A percentile compares a stretch with the other conserved stretches of the same genome.
phyloP scores from a whole-genome alignment of 2,329 filamentous ascomycete species.

The Fusarium dimerum region DNA sequence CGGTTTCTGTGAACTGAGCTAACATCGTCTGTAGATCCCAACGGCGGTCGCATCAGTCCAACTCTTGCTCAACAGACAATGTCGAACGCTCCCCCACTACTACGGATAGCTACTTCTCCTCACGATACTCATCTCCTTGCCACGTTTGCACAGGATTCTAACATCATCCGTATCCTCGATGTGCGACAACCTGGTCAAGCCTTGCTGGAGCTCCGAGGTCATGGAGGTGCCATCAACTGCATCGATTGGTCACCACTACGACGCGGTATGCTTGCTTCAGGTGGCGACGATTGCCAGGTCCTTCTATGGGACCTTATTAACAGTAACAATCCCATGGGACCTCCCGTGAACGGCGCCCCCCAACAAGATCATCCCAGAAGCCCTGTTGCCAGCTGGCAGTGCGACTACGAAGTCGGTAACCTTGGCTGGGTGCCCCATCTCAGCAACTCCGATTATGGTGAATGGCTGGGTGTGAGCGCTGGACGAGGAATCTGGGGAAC shows the following conservation, averaged over 20 bases:
- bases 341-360: conserved; percentile 50
- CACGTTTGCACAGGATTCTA: conserved; percentile 95
- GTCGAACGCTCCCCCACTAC: conserved; percentile 72
- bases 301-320: conserved; percentile 92
- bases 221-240: conserved; percentile 82
- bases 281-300: conserved; percentile 88
- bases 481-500: conserved; percentile 83
- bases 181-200: conserved; percentile 96
- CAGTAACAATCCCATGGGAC: conserved; percentile 41
- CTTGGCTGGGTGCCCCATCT: conserved; percentile 80
- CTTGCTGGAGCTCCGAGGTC: conserved; percentile 87
- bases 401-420: conserved; percentile 85
- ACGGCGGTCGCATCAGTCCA: conserved; percentile 68
- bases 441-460: conserved; percentile 67
- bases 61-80: conserved; percentile 77
- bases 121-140: conserved; percentile 94
- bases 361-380: conserved; percentile 60
- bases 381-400: conserved; percentile 78
- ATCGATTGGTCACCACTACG: conserved; percentile 93
- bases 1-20: conserved; percentile 9
- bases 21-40: conserved; percentile 45
- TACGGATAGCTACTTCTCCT: conserved; percentile 85
- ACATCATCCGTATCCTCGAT: conserved; percentile 89
- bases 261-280: conserved; percentile 85
- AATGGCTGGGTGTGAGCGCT: conserved; percentile 82